phyloP scores from a whole-genome alignment of 1,139 yeast genomes.

The Blastobotrys elegans region DNA sequence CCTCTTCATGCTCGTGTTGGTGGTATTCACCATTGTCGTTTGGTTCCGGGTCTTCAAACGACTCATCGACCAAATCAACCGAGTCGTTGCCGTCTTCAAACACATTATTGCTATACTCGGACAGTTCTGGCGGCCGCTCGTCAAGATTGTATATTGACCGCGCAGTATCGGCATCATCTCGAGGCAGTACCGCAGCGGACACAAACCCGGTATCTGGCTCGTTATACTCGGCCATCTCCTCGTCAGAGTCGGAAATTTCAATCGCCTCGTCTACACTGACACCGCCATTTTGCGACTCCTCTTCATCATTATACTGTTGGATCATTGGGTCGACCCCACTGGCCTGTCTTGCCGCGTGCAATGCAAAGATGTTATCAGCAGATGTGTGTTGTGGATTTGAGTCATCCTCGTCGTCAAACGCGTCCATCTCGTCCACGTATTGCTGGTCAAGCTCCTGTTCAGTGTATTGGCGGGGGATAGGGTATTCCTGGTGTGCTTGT shows the following conservation, averaged over 20 bases:
- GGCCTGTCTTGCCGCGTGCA: neutral
- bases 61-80: neutral
- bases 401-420: slow-evolving; percentile 16
- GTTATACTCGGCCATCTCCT: neutral
- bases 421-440: slow-evolving; percentile 18
- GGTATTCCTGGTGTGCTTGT: neutral
- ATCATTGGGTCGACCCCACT: slow-evolving; percentile 1
- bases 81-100: slow-evolving; percentile 7
- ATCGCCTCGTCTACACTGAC: neutral
- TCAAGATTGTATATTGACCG: slow-evolving; percentile 6
- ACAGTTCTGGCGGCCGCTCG: slow-evolving; percentile 9
- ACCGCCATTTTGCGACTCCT: neutral
- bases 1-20: neutral
- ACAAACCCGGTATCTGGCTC: neutral
- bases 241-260: slow-evolving; percentile 6
- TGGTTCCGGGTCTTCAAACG: neutral
- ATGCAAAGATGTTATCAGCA: neutral
- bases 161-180: neutral
- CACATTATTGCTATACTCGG: neutral
- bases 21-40: neutral
- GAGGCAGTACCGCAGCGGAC: neutral
- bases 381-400: neutral
- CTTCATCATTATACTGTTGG: neutral
- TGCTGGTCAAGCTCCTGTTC: slow-evolving; percentile 26
- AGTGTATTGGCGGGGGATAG: slow-evolving; percentile 4